Evolutionary conservation across 495 filamentous ascomycete species (phyloP).

Genomic region (Penicillium herquei): DNA sequence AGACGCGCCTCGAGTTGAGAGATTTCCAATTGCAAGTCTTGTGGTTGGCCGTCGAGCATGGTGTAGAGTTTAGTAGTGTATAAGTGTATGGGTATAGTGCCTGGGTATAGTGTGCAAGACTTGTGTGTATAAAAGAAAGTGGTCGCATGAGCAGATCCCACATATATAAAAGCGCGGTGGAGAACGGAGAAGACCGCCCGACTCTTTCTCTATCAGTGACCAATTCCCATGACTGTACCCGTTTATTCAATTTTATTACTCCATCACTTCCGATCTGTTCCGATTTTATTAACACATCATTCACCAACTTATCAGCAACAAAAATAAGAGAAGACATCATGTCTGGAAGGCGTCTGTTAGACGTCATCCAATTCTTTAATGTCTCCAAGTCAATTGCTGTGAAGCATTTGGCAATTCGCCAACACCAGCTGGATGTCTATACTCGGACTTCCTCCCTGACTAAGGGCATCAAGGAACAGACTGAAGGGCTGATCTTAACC

Average conservation of each 20-base stretch:
- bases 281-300: slow-evolving; percentile 7
- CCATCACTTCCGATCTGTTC: slow-evolving; percentile 1
- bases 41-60: slow-evolving; percentile 13
- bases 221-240: background rate
- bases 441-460: slow-evolving; percentile 72
- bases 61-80: background rate
- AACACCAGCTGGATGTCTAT: slow-evolving; percentile 76
- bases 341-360: slow-evolving; percentile 71
- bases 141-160: slow-evolving; percentile 1
- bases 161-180: slow-evolving; percentile 3
- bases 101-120: slow-evolving; percentile 7
- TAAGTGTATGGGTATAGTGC: slow-evolving; percentile 2
- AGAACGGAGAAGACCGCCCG: slow-evolving; percentile 21
- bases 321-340: slow-evolving; percentile 37
- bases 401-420: slow-evolving; percentile 77
- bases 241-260: slow-evolving; percentile 21
- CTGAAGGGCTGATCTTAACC: slow-evolving; percentile 61
- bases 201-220: slow-evolving; percentile 25
- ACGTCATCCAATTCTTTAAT: slow-evolving; percentile 74
- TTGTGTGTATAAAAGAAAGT: slow-evolving; percentile 3
- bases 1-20: slow-evolving; percentile 26
- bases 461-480: slow-evolving; percentile 62
- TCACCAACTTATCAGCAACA: background rate
- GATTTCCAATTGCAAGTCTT: slow-evolving; percentile 19
- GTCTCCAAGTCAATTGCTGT: slow-evolving; percentile 73